Conservation (phyloP, 495 filamentous ascomycete species). For the Tricharina praecox region DNA sequence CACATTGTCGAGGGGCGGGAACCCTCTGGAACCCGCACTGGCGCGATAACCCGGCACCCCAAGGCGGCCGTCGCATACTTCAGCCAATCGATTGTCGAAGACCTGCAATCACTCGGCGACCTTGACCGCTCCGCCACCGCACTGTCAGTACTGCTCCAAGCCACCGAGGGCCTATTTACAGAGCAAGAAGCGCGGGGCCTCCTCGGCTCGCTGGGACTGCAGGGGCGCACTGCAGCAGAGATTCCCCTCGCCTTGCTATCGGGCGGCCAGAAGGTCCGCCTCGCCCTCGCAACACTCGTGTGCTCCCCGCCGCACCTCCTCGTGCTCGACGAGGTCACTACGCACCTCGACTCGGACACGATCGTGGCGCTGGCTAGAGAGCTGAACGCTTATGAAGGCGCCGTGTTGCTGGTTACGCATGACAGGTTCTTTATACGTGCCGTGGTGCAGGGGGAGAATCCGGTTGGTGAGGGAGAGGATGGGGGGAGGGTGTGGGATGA, state of each 20-base stretch:
- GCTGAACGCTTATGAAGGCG: conserved; percentile 48
- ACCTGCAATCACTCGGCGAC: conserved; percentile 37
- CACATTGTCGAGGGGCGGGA: conserved; percentile 35
- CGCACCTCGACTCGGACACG: conserved; percentile 67
- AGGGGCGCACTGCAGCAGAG: conserved; percentile 47
- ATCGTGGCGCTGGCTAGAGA: conserved; percentile 51
- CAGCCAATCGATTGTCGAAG: conserved; percentile 59
- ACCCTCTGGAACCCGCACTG: conserved; percentile 29
- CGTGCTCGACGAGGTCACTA: conserved; percentile 69
- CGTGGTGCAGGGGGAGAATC: conserved; percentile 49
- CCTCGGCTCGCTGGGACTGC: conserved; percentile 46
- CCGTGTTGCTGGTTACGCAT: conserved; percentile 56
- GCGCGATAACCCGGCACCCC: conserved; percentile 45
- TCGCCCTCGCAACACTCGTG: conserved; percentile 52
- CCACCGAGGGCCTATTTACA: conserved; percentile 33
- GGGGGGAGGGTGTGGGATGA: conserved; percentile 31
- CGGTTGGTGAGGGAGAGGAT: conserved; percentile 34
- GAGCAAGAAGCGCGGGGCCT: conserved; percentile 48
- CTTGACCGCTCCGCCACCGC: conserved; percentile 40
- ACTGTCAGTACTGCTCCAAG: conserved; percentile 38
- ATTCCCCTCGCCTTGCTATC: conserved; percentile 51
- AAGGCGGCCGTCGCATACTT: conserved; percentile 53
- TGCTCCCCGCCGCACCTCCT: conserved; percentile 54
- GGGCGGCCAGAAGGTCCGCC: conserved; percentile 62
- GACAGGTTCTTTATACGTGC: conserved; percentile 58